Percentiles rank a stretch among this genome's conserved stretches.
These are phyloP conservation scores for Penicillium sp. DNA, from an alignment of 2,329 filamentous ascomycete species.

Conservation along the genomic window DNA sequence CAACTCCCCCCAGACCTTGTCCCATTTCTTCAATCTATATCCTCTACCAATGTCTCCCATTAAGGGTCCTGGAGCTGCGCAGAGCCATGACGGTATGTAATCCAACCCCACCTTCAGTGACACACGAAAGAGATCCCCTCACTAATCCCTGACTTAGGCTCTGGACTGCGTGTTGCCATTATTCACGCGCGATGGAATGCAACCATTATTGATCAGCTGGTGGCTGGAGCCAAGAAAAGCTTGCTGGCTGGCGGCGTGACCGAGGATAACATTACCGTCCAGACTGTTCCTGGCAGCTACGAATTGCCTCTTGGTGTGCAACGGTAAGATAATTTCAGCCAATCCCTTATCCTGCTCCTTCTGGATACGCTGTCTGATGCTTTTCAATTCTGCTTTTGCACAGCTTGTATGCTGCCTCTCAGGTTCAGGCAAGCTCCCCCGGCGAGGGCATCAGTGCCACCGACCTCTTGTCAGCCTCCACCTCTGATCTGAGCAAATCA, in stretches of 20 bases:
- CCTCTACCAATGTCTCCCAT: slow-evolving; percentile 40
- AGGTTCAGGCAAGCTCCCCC: slow-evolving; percentile 69
- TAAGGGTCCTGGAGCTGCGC: slow-evolving; percentile 64
- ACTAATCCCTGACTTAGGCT: slow-evolving; percentile 48
- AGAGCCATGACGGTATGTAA: slow-evolving; percentile 56
- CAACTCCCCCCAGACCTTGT: background rate
- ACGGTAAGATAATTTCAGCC: slow-evolving; percentile 55
- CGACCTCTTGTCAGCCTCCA: slow-evolving; percentile 61
- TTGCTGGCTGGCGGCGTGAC: slow-evolving; percentile 78
- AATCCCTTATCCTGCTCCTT: background rate
- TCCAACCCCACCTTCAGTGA: slow-evolving; percentile 4
- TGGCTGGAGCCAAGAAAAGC: slow-evolving; percentile 76
- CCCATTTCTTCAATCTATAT: background rate
- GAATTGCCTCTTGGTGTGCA: slow-evolving; percentile 91
- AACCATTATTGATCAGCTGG: slow-evolving; percentile 79
- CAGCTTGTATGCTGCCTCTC: slow-evolving; percentile 81
- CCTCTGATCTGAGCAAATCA: slow-evolving; percentile 64
- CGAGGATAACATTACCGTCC: slow-evolving; percentile 82
- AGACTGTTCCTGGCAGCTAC: slow-evolving; percentile 91
- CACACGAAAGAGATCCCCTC: background rate
- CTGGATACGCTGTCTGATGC: background rate
- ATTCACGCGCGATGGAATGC: slow-evolving; percentile 96
- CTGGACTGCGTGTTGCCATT: slow-evolving; percentile 83
- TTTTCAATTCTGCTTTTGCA: background rate
- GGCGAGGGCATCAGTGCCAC: slow-evolving; percentile 46